Percentiles rank a stretch among this genome's conserved stretches.
phyloP scores from a whole-genome alignment of 768 basidiomycete genomes.

The Pseudohyphozyma bogoriensis region DNA sequence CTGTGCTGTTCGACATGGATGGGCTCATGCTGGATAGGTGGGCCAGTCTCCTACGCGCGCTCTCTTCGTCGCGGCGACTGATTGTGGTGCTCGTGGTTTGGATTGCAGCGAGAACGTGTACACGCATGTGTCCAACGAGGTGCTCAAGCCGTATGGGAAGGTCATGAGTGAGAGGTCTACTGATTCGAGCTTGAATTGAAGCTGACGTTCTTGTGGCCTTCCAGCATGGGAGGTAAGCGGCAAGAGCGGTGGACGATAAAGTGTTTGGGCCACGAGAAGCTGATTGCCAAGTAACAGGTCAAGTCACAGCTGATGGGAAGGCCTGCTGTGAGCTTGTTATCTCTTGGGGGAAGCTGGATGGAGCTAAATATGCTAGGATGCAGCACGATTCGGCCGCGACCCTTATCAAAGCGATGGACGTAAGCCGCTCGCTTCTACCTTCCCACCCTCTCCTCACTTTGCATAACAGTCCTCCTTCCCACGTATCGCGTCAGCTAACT shows the following conservation, averaged over 20 bases:
- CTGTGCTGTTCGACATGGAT: constrained; percentile 29
- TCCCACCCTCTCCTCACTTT: no score
- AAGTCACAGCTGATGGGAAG: constrained; percentile 17
- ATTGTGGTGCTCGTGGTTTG: no score
- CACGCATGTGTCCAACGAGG: constrained; percentile 47
- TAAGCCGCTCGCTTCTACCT: no score
- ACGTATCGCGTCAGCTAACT: no score
- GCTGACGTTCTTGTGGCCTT: no score
- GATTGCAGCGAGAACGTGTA: constrained; percentile 17
- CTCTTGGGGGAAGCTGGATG: constrained; percentile 42
- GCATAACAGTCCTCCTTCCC: no score
- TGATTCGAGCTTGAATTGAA: no score
- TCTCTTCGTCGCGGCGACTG: neutral
- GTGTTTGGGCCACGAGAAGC: no score
- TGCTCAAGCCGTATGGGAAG: constrained; percentile 60
- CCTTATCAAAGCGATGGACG: constrained; percentile 36
- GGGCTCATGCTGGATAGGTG: constrained; percentile 24
- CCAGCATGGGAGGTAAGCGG: no score
- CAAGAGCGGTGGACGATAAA: no score
- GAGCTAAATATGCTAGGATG: neutral
- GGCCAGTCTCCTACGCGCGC: neutral
- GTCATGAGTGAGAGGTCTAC: no score
- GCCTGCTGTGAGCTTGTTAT: constrained; percentile 41
- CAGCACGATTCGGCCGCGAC: neutral
- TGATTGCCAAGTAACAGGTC: no score